Base-by-base conservation (phyloP, 768 basidiomycete species). In the Tephrocybe sp. region DNA sequence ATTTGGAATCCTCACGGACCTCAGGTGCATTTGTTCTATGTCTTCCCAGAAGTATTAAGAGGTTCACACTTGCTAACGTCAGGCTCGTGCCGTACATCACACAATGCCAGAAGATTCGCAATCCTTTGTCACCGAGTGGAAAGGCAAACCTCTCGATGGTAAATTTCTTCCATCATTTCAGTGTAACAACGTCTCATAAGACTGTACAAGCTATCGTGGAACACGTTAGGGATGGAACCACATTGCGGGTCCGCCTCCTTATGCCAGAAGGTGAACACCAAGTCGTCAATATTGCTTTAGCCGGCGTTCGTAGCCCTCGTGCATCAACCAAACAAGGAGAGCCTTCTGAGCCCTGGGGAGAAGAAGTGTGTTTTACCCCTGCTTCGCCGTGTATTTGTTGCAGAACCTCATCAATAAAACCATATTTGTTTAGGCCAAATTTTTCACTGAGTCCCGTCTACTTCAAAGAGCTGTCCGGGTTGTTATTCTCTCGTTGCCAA, bases 221-320 rank as follows among this genome's bases (percentile, higher is more conserved):
- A 69, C 86, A 89, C 64, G 93, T 98, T 46, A 82, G 89, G 44
- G 95, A 98, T 64, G 96, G 94, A 43, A 87, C 90, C 17, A 95
- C 92, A 23, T 71, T 98, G 26, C 87, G 96, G 17, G 83, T 89
- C 42, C 85, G 97, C 44, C 79, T 98, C 41, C 73, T 97, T 49
- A 82, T 98, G 74, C 88, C 93, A 14, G 84, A 90, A 39, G 88
- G 85, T 10, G 84, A 89, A 51, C 97, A 99, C 64, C 97, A 97
- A 71, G 76, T 95, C 50, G 77, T 87, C 65, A 97, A 92, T 64
- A 79, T 98, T 56, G 78, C 87, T 7, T 76, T 92, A 52, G 90
- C 92, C 23, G 92, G 92, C 39, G 83, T 92, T 44, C 82, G 89
- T 40, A 83, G 85, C 63, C 75, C 89, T 35, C 84, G 87, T 60